These are phyloP conservation scores for Metschnikowia similis DNA, from an alignment of 805 yeast genomes.

Conservation along the genomic window DNA sequence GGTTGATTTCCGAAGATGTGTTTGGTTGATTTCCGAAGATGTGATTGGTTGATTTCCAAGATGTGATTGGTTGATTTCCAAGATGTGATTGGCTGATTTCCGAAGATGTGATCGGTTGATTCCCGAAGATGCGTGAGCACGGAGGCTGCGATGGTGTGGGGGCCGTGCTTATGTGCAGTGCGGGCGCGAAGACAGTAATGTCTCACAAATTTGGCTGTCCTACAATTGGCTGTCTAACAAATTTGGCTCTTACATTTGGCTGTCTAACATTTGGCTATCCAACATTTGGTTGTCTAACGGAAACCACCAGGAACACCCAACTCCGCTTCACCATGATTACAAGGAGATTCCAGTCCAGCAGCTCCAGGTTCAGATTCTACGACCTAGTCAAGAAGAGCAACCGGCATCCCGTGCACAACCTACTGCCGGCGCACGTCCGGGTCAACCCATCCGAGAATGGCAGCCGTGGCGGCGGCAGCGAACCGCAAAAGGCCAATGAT, in stretches of 20 bases:
- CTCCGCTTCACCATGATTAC: background rate
- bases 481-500: background rate
- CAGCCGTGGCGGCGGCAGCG: background rate
- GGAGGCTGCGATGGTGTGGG: background rate
- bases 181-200: background rate
- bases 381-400: slow-evolving; percentile 35
- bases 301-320: background rate
- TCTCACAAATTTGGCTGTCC: background rate
- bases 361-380: slow-evolving; percentile 27
- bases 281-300: too few species aligned
- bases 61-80: too few species aligned
- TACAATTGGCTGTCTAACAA: too few species aligned
- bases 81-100: too few species aligned
- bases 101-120: too few species aligned
- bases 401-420: slow-evolving; percentile 23
- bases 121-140: too few species aligned
- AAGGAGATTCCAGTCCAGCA: background rate
- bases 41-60: too few species aligned
- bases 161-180: background rate
- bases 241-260: too few species aligned
- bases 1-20: too few species aligned
- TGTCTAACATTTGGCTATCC: too few species aligned
- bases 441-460: too few species aligned
- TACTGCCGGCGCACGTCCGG: slow-evolving; percentile 5
- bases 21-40: too few species aligned